Conservation (phyloP, 192 early-diverging fungal genomes). For the Radiomyces spectabilis region DNA sequence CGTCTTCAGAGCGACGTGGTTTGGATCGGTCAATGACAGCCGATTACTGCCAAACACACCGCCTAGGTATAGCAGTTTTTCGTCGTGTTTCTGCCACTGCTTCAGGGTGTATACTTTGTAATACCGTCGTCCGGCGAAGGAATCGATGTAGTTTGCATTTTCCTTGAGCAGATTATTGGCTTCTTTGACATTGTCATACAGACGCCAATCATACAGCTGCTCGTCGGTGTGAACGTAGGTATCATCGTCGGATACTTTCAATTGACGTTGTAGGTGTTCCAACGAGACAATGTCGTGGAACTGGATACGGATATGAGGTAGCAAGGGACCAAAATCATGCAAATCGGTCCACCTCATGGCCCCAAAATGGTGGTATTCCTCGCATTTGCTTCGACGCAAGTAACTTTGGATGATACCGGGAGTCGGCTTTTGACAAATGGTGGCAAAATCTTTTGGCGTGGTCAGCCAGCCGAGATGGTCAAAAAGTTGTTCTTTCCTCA, state of each 20-base stretch:
- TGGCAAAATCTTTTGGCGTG: slow-evolving; percentile 25
- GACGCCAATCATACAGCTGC: slow-evolving; percentile 36
- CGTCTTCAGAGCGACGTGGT: slow-evolving; percentile 26
- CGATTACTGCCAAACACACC: slow-evolving; percentile 37
- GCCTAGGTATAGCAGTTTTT: slow-evolving; percentile 40
- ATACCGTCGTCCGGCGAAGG: slow-evolving; percentile 4
- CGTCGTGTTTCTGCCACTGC: background rate
- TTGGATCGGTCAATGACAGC: slow-evolving; percentile 24
- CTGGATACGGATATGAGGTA: slow-evolving; percentile 8
- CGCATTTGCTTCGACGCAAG: slow-evolving; percentile 20
- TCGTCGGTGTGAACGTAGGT: slow-evolving; percentile 30
- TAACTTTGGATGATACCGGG: slow-evolving; percentile 11
- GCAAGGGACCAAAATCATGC: slow-evolving; percentile 8
- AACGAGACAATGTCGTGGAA: slow-evolving; percentile 1
- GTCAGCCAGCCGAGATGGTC: slow-evolving; percentile 29
- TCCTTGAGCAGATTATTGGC: background rate
- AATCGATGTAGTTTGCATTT: slow-evolving; percentile 8
- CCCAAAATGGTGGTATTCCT: slow-evolving; percentile 13
- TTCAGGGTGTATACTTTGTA: slow-evolving; percentile 25
- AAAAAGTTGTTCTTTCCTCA: slow-evolving; percentile 22
- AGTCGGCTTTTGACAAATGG: background rate
- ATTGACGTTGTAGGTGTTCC: background rate
- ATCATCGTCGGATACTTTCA: slow-evolving; percentile 28
- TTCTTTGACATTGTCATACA: slow-evolving; percentile 38
- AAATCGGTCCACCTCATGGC: slow-evolving; percentile 16